Evolutionary conservation across 2,329 filamentous ascomycete genomes (phyloP).

Genomic region (Colletotrichum endophyticum): DNA sequence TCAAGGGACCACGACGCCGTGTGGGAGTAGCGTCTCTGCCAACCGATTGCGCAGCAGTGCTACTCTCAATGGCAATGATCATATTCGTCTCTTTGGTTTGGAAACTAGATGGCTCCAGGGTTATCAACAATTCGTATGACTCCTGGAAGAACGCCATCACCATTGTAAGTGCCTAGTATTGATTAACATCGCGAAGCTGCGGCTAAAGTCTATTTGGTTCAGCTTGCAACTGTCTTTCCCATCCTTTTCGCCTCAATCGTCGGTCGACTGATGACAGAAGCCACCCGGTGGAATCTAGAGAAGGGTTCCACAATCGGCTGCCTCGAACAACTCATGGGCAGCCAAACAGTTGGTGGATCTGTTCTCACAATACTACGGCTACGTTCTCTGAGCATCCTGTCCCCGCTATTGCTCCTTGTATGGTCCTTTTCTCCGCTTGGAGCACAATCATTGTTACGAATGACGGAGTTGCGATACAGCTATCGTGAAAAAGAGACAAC

Average conservation of each 20-base stretch:
- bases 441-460: not conserved
- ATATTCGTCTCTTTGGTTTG: not conserved
- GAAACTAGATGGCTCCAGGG: not conserved
- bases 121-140: not conserved
- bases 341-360: not conserved
- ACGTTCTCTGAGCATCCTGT: not conserved
- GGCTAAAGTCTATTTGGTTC: not conserved
- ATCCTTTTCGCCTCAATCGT: not conserved
- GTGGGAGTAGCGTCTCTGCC: not conserved
- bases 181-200: accelerated
- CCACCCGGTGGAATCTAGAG: not conserved
- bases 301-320: not conserved
- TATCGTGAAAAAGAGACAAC: accelerated
- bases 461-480: not conserved
- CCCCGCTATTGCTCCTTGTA: accelerated
- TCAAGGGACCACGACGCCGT: not conserved
- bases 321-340: not conserved
- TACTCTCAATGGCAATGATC: not conserved
- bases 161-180: not conserved
- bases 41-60: not conserved
- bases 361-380: not conserved
- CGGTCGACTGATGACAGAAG: not conserved
- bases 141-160: not conserved
- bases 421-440: not conserved
- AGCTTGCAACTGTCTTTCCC: not conserved